Conservation (phyloP, 192 early-diverging fungal genomes). For the Borealophlyctis nickersoniae region DNA sequence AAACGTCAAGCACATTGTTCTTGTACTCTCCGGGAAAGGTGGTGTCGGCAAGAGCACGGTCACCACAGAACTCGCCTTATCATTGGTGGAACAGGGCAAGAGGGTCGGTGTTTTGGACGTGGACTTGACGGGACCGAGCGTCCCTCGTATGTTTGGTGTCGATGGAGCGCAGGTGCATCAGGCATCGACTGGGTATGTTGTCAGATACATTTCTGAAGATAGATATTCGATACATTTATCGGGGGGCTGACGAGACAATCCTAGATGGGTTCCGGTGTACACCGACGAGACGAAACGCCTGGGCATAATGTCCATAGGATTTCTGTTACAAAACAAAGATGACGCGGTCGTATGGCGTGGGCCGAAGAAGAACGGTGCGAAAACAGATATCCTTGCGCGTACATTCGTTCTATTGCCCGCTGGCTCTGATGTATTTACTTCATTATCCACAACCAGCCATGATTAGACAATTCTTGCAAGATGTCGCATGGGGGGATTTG, state of each 20-base stretch:
- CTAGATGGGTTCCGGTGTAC: constrained; percentile 50
- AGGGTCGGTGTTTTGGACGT: constrained; percentile 85
- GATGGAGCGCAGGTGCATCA: constrained; percentile 80
- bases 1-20: constrained; percentile 74
- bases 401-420: not conserved
- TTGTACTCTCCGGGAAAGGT: constrained; percentile 96
- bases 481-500: constrained; percentile 89
- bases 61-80: constrained; percentile 84
- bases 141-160: constrained; percentile 91
- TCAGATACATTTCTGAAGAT: too few species aligned
- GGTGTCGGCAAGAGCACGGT: constrained; percentile 97
- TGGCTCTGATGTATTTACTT: not conserved
- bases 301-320: constrained; percentile 89
- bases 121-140: constrained; percentile 92
- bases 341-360: constrained; percentile 95
- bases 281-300: constrained; percentile 43
- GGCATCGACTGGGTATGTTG: constrained; percentile 76
- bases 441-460: constrained; percentile 37
- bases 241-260: not conserved
- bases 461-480: constrained; percentile 95
- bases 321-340: constrained; percentile 82
- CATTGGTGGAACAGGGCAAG: constrained; percentile 53
- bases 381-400: too few species aligned
- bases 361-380: constrained; percentile 77
- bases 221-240: constrained; percentile 2